Percentiles rank a stretch among this genome's conserved stretches.
Evolutionary conservation across 768 basidiomycete species (phyloP).

Genomic region (Coprinopsis cinerea): DNA sequence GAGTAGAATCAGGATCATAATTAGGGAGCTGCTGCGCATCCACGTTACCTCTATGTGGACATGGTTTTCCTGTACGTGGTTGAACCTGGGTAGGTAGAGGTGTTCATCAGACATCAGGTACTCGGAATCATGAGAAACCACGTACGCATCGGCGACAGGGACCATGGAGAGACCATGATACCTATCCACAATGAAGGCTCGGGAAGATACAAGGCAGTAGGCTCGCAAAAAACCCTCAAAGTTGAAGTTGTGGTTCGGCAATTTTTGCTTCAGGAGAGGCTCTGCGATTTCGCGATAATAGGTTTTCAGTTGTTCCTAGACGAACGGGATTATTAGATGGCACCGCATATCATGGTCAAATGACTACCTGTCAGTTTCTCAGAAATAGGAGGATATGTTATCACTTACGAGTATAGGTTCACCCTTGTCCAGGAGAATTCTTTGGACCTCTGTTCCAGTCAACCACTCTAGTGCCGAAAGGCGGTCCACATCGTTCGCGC

Average conservation of each 20-base stretch:
- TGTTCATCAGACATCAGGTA: slow-evolving; percentile 6
- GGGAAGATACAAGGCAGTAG: slow-evolving; percentile 64
- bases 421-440: slow-evolving; percentile 15
- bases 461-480: slow-evolving; percentile 32
- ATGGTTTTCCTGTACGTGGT: slow-evolving; percentile 63
- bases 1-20: not conserved
- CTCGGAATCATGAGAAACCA: slow-evolving; percentile 13
- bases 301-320: slow-evolving; percentile 27
- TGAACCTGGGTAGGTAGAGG: slow-evolving; percentile 46
- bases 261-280: slow-evolving; percentile 21
- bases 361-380: too few relatives aligned
- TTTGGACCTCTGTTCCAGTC: slow-evolving; percentile 35
- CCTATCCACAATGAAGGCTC: slow-evolving; percentile 79
- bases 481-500: slow-evolving; percentile 18
- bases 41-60: slow-evolving; percentile 62
- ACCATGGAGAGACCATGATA: slow-evolving; percentile 81
- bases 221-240: slow-evolving; percentile 45
- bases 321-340: slow-evolving; percentile 3
- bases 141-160: slow-evolving; percentile 79
- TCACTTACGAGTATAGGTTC: slow-evolving; percentile 22
- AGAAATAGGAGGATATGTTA: not conserved
- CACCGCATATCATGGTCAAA: too few relatives aligned
- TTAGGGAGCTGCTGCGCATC: not conserved
- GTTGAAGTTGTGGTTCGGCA: slow-evolving; percentile 16
- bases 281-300: slow-evolving; percentile 33